phyloP scores from a whole-genome alignment of 2,329 filamentous ascomycete genomes.

The Paracoccidioides brasiliensis region DNA sequence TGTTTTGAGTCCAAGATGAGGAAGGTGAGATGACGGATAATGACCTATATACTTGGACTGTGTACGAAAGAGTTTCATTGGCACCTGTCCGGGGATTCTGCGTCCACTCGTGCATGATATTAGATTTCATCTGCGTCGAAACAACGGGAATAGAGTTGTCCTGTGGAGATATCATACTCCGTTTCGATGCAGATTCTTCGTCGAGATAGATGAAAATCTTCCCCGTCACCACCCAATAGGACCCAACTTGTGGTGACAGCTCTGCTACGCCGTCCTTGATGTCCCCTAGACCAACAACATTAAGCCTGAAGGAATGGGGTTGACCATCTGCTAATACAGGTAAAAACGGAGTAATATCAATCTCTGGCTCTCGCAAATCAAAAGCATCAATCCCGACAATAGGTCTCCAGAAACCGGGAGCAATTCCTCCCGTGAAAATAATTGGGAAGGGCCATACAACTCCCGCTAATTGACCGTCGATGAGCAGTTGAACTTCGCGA shows the following conservation, averaged over 20 bases:
- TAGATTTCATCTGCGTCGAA: slow-evolving; percentile 10
- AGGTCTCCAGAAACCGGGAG: slow-evolving; percentile 63
- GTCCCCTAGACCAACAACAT: slow-evolving; percentile 52
- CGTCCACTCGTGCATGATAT: neutral
- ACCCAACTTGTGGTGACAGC: slow-evolving; percentile 45
- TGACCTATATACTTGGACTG: slow-evolving; percentile 42
- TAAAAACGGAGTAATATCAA: slow-evolving; percentile 69
- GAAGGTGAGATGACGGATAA: slow-evolving; percentile 40
- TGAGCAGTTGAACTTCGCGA: slow-evolving; percentile 62
- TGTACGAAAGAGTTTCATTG: slow-evolving; percentile 49
- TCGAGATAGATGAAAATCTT: slow-evolving; percentile 72
- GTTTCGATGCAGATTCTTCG: slow-evolving; percentile 14
- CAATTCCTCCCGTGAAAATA: slow-evolving; percentile 70
- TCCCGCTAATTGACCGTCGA: slow-evolving; percentile 60
- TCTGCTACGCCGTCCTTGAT: slow-evolving; percentile 33
- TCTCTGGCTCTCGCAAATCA: slow-evolving; percentile 65
- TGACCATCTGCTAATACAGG: slow-evolving; percentile 53
- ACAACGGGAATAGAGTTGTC: slow-evolving; percentile 5
- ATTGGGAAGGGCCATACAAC: slow-evolving; percentile 71
- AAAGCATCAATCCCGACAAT: slow-evolving; percentile 68
- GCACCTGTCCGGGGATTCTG: slow-evolving; percentile 34
- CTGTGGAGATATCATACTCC: slow-evolving; percentile 16
- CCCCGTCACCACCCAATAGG: slow-evolving; percentile 62
- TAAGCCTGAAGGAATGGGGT: slow-evolving; percentile 54
- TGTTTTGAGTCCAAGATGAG: slow-evolving; percentile 45